Evolutionary conservation across 2,329 filamentous ascomycete genomes (phyloP), one percentile per base, ranked within the genome.

Genomic region (Colletotrichum caudatum): DNA sequence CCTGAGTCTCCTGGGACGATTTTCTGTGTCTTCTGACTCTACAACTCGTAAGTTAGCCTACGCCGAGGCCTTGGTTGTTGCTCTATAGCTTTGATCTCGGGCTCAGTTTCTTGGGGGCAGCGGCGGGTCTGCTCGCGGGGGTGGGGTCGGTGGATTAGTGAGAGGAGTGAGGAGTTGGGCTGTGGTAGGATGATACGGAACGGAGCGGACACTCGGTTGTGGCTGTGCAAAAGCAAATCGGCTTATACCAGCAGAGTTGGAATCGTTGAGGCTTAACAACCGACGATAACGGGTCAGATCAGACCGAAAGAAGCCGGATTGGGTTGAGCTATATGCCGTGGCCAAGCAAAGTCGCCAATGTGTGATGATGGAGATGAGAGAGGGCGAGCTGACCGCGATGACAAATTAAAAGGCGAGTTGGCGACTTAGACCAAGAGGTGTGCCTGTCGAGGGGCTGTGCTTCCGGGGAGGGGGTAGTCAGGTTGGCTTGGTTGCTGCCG

Each of bases 171-270:
- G 29, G 46, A 37, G 33, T 23, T 57, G 33, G 33, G 11, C 53
- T 33, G 44, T 66, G 62, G 66, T 66, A 62, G 67, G 63, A 60
- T 66, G 48, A 61, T 41, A 70, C 63, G 63, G 64, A 35, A 58
- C 41, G 58, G 51, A 58, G 59, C 68, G 64, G 64, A 44, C 64
- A 62, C 64, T 53, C 44, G 26, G 58, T 71, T 61, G 68, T 61
- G 68, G 68, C 68, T 68, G 68, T 71, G 68, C 68, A 71, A 68
- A 71, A 41, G 41, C 51, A 68, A 63, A 68, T n/a, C 51, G 29
- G 33, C 37, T 29, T 29, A 57, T 16, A 56, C 12, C 37, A 26
- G 50, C 37, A 41, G n/a, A 56, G 26, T 23, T 44, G 23, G 23
- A 44, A 44, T 5, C 54, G 35, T 53, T 37, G 60, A 63, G 39